Conservation (phyloP, 768 basidiomycete genomes). For the Omphalotus guepiniiformis region DNA sequence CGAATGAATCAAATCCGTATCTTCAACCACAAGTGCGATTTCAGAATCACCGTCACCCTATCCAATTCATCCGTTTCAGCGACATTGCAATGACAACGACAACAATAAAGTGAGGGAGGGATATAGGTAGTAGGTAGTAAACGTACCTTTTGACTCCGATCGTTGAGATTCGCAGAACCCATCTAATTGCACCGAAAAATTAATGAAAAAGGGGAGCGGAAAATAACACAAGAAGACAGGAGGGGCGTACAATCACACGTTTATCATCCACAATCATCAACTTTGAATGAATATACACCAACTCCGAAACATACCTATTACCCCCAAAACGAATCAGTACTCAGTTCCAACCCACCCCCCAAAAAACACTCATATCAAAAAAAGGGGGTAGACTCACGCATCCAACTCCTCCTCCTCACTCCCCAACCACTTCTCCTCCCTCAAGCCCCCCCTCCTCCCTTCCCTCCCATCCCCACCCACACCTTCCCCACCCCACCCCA, state of each 20-base stretch:
- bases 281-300: conserved; percentile 83
- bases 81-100: conserved; percentile 6
- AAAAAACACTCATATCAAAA: conserved; percentile 6
- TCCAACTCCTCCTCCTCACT: conserved; percentile 77
- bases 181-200: conserved; percentile 44
- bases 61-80: not conserved
- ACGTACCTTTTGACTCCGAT: conserved; percentile 72
- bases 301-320: conserved; percentile 72
- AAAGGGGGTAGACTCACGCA: conserved; percentile 60
- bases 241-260: conserved; percentile 70
- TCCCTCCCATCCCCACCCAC: no score
- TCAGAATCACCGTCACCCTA: conserved; percentile 94
- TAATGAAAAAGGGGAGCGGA: not conserved
- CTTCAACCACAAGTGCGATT: conserved; percentile 90
- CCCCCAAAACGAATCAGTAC: conserved; percentile 12
- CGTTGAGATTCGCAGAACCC: conserved; percentile 92
- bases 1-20: conserved; percentile 69
- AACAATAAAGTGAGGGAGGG: not conserved
- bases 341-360: conserved; percentile 8
- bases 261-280: conserved; percentile 94
- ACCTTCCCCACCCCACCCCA: no score
- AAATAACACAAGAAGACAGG: not conserved
- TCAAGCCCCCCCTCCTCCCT: conserved; percentile 49
- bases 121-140: no score
- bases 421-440: conserved; percentile 85